Percentiles rank a stretch among this genome's conserved stretches.
These are phyloP conservation scores for Thamnidium elegans DNA, from an alignment of 192 early-diverging fungal species.

Conservation along the genomic window DNA sequence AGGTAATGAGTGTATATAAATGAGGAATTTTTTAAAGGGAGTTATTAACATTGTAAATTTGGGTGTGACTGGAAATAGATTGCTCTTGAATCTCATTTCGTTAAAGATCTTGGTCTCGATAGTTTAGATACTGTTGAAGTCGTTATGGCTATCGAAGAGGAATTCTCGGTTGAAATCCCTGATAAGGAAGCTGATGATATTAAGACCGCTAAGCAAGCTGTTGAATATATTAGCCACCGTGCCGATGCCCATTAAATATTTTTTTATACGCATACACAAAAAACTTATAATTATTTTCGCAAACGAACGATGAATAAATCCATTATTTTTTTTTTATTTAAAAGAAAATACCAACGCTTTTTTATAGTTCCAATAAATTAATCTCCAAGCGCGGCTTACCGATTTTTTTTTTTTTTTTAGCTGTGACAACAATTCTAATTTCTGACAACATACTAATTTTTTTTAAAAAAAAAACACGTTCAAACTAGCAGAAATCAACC, in stretches of 20 bases:
- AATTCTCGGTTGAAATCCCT: constrained; percentile 97
- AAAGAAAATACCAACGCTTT: too few relatives aligned
- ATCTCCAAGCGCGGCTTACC: not conserved
- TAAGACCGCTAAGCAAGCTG: constrained; percentile 81
- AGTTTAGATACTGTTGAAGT: constrained; percentile 97
- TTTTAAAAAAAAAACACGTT: too few relatives aligned
- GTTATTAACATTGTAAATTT: not conserved
- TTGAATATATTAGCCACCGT: constrained; percentile 75
- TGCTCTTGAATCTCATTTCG: constrained; percentile 79
- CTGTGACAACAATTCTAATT: too few relatives aligned
- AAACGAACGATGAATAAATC: too few relatives aligned
- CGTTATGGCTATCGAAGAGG: constrained; percentile 99
- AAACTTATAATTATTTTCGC: not conserved
- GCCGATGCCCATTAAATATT: constrained; percentile 76
- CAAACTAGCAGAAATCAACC: too few relatives aligned
- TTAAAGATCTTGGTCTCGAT: constrained; percentile 93
- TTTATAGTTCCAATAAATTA: too few relatives aligned
- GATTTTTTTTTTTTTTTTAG: too few relatives aligned
- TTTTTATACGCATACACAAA: too few relatives aligned
- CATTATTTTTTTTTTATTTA: constrained; percentile 3
- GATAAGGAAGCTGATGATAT: constrained; percentile 98
- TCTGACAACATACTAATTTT: too few relatives aligned
- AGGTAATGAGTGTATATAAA: constrained; percentile 71
- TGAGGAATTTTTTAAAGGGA: too few relatives aligned
- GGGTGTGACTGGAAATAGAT: constrained; percentile 63